These are phyloP conservation scores for Lagerstroemia speciosa DNA, from an alignment of 345 rosid species.

Conservation along the genomic window DNA sequence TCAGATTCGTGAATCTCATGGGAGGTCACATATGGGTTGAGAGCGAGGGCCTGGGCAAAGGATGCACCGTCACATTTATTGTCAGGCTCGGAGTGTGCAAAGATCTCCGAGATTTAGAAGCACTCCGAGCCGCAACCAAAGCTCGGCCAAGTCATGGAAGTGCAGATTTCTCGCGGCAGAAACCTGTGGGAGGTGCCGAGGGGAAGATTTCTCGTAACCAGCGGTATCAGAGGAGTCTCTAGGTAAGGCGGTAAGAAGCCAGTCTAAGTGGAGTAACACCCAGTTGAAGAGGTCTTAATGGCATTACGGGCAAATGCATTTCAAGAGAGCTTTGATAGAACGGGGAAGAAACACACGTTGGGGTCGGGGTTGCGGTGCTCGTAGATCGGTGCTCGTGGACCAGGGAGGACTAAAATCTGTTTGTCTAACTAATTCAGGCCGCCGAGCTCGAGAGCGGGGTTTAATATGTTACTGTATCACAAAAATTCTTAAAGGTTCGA, in stretches of 20 bases:
- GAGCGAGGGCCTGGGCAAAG: slow-evolving; percentile 77
- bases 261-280: too few species aligned
- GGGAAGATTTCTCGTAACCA: slow-evolving; percentile 11
- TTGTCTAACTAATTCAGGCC: too few species aligned
- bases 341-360: too few species aligned
- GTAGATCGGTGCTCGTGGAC: too few species aligned
- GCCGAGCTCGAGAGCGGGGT: too few species aligned
- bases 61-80: slow-evolving; percentile 52
- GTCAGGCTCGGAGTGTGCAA: slow-evolving; percentile 58
- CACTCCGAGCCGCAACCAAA: slow-evolving; percentile 29
- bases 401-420: too few species aligned
- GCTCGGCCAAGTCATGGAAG: slow-evolving; percentile 43
- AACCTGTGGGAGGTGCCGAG: slow-evolving; percentile 19
- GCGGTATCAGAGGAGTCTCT: slow-evolving; percentile 43
- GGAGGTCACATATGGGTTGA: slow-evolving; percentile 88
- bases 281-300: too few species aligned
- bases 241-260: slow-evolving; percentile 6
- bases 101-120: slow-evolving; percentile 25
- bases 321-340: too few species aligned
- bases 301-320: too few species aligned
- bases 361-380: too few species aligned
- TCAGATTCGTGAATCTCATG: slow-evolving; percentile 87
- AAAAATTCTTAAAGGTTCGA: too few species aligned
- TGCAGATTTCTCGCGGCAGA: slow-evolving; percentile 31
- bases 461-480: too few species aligned